Evolutionary conservation across 2,329 filamentous ascomycete genomes (phyloP).

Genomic region (Tolypocladium amazonense): DNA sequence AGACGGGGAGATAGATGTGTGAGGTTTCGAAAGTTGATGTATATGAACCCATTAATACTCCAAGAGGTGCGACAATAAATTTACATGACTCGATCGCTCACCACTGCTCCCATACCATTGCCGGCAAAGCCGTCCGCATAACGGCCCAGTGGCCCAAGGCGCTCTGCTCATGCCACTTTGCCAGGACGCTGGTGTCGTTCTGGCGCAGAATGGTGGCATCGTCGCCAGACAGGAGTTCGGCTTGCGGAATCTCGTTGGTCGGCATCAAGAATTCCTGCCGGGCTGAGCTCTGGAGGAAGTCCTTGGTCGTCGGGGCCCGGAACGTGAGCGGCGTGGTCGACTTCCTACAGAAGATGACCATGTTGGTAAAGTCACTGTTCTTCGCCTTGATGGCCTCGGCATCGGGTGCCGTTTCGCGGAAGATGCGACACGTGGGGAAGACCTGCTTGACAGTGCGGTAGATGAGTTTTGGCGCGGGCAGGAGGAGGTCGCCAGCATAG

Average conservation of each 20-base stretch:
- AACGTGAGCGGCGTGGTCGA: constrained; percentile 46
- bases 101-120: constrained; percentile 78
- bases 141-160: constrained; percentile 83
- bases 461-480: constrained; percentile 67
- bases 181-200: constrained; percentile 57
- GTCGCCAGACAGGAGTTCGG: constrained; percentile 33
- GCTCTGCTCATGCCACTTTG: constrained; percentile 62
- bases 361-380: constrained; percentile 75
- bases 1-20: not conserved
- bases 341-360: constrained; percentile 90
- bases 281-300: constrained; percentile 63
- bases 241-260: constrained; percentile 53
- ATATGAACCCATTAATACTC: not conserved
- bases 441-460: constrained; percentile 72
- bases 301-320: constrained; percentile 49
- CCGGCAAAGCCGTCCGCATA: constrained; percentile 77
- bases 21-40: not conserved
- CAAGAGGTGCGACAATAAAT: not conserved
- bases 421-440: constrained; percentile 86
- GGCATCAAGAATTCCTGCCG: constrained; percentile 63
- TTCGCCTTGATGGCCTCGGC: constrained; percentile 33
- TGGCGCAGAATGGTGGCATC: constrained; percentile 44
- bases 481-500: constrained; percentile 79
- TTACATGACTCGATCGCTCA: constrained; percentile 21
- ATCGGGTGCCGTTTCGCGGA: constrained; percentile 61